Evolutionary conservation across 495 filamentous ascomycete genomes (phyloP).

Genomic region (Hyaloscypha hepaticicola): DNA sequence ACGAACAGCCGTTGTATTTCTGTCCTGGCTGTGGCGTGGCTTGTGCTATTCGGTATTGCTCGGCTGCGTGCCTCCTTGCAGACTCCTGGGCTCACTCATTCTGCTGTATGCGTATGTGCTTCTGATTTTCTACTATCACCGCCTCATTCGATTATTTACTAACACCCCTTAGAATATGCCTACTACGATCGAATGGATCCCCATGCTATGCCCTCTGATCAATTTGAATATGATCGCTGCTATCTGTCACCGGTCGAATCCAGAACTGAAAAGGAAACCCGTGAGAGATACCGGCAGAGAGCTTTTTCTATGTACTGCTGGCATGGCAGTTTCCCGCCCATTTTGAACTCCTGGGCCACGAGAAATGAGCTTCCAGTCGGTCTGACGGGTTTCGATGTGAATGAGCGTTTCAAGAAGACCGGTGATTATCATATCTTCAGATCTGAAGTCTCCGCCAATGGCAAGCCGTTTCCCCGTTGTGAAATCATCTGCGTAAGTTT

Average conservation of each 20-base stretch:
- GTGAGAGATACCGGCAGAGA: constrained; percentile 22
- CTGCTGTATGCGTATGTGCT: constrained; percentile 3
- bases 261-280: constrained; percentile 5
- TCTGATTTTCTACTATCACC: not conserved
- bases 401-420: constrained; percentile 12
- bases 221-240: not conserved
- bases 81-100: constrained; percentile 13
- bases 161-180: not conserved
- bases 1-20: not conserved
- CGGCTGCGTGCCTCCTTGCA: constrained; percentile 18
- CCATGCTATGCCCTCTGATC: not conserved
- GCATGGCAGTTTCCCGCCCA: constrained; percentile 6
- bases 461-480: not conserved
- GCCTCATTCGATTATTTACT: not conserved
- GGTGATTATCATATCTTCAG: constrained; percentile 25
- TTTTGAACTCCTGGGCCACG: constrained; percentile 12
- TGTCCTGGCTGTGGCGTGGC: constrained; percentile 23
- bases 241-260: not conserved
- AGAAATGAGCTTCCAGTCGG: not conserved
- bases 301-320: constrained; percentile 20
- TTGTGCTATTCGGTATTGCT: constrained; percentile 18
- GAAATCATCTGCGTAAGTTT: constrained; percentile 13
- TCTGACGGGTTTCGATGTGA: not conserved
- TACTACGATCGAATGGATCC: not conserved
- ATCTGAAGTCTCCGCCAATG: constrained; percentile 3